phyloP scores from a whole-genome alignment of 176 grass and related monocot species.

The Aegilops sharonensis region DNA sequence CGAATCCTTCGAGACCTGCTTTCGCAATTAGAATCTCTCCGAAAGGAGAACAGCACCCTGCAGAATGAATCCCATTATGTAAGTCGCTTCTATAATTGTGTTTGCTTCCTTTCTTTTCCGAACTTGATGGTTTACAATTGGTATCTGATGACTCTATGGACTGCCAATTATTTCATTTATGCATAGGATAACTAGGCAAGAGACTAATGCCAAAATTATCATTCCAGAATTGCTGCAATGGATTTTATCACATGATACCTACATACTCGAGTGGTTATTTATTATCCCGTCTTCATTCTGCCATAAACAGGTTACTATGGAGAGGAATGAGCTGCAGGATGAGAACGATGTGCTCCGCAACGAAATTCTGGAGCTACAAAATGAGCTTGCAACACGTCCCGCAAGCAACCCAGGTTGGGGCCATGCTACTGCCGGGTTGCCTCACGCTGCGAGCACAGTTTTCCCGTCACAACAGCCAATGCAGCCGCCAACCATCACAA shows the following conservation, averaged over 20 bases:
- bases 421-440: background rate
- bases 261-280: background rate
- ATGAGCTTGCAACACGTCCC: constrained; percentile 24
- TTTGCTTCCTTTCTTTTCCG: background rate
- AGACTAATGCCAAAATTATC: background rate
- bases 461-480: constrained; percentile 40
- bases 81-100: constrained; percentile 27
- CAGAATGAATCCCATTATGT: constrained; percentile 86
- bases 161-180: background rate
- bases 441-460: background rate
- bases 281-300: background rate
- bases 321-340: constrained; percentile 79
- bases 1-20: constrained; percentile 64
- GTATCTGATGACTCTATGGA: background rate
- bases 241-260: background rate
- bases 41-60: constrained; percentile 62
- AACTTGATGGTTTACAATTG: background rate
- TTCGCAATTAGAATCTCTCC: constrained; percentile 60
- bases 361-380: constrained; percentile 67
- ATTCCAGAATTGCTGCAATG: background rate
- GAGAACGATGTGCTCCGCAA: constrained; percentile 50
- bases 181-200: background rate
- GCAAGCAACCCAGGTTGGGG: constrained; percentile 20
- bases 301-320: constrained; percentile 51
- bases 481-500: constrained; percentile 27